Evolutionary conservation across 2,329 filamentous ascomycete genomes (phyloP).

Genomic region (Ascochyta clinopodiicola): DNA sequence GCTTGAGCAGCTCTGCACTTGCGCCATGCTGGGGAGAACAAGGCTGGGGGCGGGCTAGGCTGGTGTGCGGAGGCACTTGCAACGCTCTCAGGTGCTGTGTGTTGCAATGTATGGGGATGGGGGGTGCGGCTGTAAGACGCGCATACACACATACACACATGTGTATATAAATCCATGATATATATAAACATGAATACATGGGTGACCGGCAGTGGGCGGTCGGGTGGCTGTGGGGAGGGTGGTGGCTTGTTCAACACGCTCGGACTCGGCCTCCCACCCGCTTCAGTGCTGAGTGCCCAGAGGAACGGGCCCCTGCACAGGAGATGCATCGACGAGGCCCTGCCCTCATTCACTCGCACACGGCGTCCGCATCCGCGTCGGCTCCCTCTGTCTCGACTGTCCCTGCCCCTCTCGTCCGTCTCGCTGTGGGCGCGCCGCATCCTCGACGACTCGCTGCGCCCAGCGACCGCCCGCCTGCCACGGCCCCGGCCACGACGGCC

Average conservation of each 20-base stretch:
- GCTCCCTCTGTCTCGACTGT: conserved; percentile 10
- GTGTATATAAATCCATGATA: no score
- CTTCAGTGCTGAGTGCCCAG: not conserved
- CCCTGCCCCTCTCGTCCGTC: conserved; percentile 15
- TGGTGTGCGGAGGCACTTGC: not conserved
- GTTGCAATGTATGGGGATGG: not conserved
- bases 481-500: not conserved
- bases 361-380: conserved; percentile 11
- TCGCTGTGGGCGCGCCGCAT: conserved; percentile 14
- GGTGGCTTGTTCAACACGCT: conserved; percentile 15
- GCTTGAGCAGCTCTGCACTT: not conserved
- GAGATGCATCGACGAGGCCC: not conserved
- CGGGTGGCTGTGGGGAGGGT: not conserved
- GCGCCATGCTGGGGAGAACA: not conserved
- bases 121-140: not conserved
- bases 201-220: no score
- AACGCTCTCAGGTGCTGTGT: not conserved
- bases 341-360: not conserved
- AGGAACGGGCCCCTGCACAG: conserved; percentile 1
- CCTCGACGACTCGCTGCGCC: conserved; percentile 6
- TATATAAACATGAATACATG: no score
- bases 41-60: conserved; percentile 3
- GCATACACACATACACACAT: not conserved
- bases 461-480: not conserved
- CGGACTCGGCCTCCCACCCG: conserved; percentile 13